Evolutionary conservation across 495 filamentous ascomycete genomes (phyloP), one percentile per base, ranked within the genome.

Genomic region (Penicillium cataractarum): DNA sequence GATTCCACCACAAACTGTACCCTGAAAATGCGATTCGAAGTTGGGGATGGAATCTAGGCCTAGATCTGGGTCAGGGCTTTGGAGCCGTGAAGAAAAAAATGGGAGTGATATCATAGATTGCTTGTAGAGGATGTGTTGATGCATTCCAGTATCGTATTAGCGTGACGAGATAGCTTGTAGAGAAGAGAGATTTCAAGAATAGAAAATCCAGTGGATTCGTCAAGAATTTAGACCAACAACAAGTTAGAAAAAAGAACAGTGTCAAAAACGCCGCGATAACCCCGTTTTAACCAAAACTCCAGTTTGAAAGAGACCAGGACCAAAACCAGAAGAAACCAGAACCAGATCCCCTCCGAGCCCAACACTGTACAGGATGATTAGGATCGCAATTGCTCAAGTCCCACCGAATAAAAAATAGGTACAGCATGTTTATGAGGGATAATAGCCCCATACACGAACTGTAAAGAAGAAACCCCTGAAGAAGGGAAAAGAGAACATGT

Each of bases 401-500:
- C 49, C 49, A 52, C 33, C 52, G 22, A 26, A 39, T n/a, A 55
- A 17, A 37, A 22, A 13, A 19, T 17, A 40, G 15, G 27, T 3
- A 54, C 15, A 54, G 52, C 46, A 49, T 29, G 44, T 31, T 24
- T 44, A 59, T 21, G 66, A 58, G 61, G 54, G 44, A 60, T 49
- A 65, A 63, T 67, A 67, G 61, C 69, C 57, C 67, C 63, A 48
- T 42, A 50, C 29, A 32, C 52, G 55, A 62, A 61, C 57, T 59
- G 15, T 57, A 42, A 61, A 60, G 46, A 60, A 39, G 42, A 61
- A 62, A 51, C 26, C 62, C n/a, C n/a, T n/a, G n/a, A n/a, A n/a
- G n/a, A n/a, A n/a, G n/a, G n/a, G n/a, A n/a, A 62, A 37, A 61
- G 33, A 52, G 60, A 55, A 70, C 68, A 74, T 74, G 71, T 76